Base-by-base conservation (phyloP, 805 yeast species). In the Ogataea corticis region DNA sequence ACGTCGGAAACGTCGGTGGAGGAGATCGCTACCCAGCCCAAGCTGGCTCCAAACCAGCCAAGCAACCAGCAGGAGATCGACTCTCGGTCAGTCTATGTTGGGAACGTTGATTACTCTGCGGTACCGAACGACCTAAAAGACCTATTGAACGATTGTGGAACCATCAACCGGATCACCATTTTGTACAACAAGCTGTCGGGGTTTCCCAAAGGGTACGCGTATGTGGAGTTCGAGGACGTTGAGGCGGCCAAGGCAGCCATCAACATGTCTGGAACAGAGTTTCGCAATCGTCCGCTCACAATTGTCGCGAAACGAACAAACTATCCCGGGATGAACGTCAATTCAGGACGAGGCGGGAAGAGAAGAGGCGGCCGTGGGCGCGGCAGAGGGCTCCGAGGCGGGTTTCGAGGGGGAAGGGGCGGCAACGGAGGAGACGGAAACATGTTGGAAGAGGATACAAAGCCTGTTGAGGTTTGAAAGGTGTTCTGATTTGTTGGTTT, bases 181-280 rank as follows among this genome's bases (percentile, higher is more conserved):
- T 67, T 86, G 62, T 70, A 75, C 52, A 85, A 88, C 66, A 81
- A 79, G 63, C 69, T 69, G 55, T 80, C 91, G 0, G 92, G 94
- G 3, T 82, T 77, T 52, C 91, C 96, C 36, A 86, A 84, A 64
- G 96, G 96, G 2, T 87, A 75, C 67, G 96, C 96, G 0, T 88
- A 87, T 64, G 76, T 88, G 51, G 96, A 88, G 62, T 88, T 86
- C 59, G 80, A 83, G 30, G 82, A 79, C 58, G 76, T 75, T 3
- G 75, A 76, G 13, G 72, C 76, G 7, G 91, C 85, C 4, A 68
- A 76, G 16, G 72, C 76, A 49, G 95, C 96, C 1, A 69, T 87
- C 33, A 69, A 73, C 11, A 70, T 85, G 52, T 79, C 85, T 54
- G 92, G 86, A 25, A 67, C 79, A 3, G 72, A 72, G 37, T 80